phyloP scores from a whole-genome alignment of 164 flowering plant species.

The Chimonanthus praecox region DNA sequence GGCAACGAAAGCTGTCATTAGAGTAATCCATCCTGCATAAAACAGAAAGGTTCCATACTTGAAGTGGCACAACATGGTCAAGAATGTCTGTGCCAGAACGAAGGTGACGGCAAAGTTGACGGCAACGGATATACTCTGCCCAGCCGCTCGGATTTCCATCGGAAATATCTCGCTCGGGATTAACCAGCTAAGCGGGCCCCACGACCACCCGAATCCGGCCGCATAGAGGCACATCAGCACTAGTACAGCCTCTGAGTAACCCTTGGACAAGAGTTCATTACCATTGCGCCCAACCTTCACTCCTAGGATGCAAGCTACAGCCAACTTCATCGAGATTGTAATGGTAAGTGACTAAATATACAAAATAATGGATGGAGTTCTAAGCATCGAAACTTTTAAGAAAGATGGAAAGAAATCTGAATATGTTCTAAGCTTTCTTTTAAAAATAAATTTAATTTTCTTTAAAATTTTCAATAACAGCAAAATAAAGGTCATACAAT shows the following conservation, averaged over 20 bases:
- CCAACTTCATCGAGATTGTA: conserved; percentile 25
- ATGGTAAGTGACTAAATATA: no score
- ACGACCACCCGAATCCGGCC: conserved; percentile 78
- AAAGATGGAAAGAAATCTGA: no score
- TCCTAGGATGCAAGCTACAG: conserved; percentile 37
- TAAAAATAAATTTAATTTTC: no score
- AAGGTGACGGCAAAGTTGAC: conserved; percentile 53
- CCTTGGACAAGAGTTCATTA: conserved; percentile 28
- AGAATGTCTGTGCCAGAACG: conserved; percentile 53
- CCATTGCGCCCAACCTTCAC: conserved; percentile 39
- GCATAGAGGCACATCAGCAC: conserved; percentile 57
- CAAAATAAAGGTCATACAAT: no score
- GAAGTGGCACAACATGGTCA: conserved; percentile 63
- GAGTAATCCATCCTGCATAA: conserved; percentile 48
- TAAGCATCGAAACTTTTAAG: no score
- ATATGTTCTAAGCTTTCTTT: no score
- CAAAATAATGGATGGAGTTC: no score
- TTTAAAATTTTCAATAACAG: no score
- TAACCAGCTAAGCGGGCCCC: conserved; percentile 77
- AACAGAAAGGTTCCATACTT: conserved; percentile 57
- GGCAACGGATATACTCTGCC: conserved; percentile 57
- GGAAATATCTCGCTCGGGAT: conserved; percentile 81
- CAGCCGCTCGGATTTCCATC: conserved; percentile 51
- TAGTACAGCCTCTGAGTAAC: conserved; percentile 33
- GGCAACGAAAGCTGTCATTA: conserved; percentile 47